Evolutionary conservation across 495 filamentous ascomycete species (phyloP).

Genomic region (Coniosporium apollinis): DNA sequence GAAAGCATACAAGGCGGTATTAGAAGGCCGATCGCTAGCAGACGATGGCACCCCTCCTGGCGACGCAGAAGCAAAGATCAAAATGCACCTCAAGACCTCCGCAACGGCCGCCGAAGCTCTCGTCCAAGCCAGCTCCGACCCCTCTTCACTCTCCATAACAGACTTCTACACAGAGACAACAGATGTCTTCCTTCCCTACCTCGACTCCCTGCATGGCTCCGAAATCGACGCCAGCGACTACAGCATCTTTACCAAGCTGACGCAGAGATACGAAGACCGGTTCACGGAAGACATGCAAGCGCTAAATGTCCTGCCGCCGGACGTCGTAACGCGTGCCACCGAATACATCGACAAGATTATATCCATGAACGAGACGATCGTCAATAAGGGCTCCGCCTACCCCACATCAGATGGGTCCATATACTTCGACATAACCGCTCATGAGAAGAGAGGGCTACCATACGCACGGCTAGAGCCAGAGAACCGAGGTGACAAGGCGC

Average conservation of each 20-base stretch:
- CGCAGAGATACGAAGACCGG: constrained; percentile 61
- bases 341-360: constrained; percentile 80
- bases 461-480: constrained; percentile 66
- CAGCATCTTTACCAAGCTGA: constrained; percentile 62
- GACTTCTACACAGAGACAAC: constrained; percentile 38
- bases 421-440: constrained; percentile 83
- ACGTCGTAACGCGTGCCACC: constrained; percentile 70
- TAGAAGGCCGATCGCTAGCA: constrained; percentile 40
- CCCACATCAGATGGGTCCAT: constrained; percentile 65
- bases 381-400: constrained; percentile 79
- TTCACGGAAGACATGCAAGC: constrained; percentile 74
- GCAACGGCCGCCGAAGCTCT: constrained; percentile 19
- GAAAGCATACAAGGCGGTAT: constrained; percentile 43
- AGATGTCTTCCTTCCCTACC: constrained; percentile 68
- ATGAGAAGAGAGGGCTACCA: constrained; percentile 64
- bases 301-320: constrained; percentile 71
- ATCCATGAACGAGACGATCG: constrained; percentile 55
- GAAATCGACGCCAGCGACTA: constrained; percentile 61
- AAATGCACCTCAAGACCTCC: constrained; percentile 81
- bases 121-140: constrained; percentile 4
- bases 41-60: constrained; percentile 46
- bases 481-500: constrained; percentile 62
- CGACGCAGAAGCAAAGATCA: constrained; percentile 65
- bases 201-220: constrained; percentile 61
- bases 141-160: constrained; percentile 18